phyloP scores from a whole-genome alignment of 1,139 yeast genomes.

The Geotrichum histeridarum region DNA sequence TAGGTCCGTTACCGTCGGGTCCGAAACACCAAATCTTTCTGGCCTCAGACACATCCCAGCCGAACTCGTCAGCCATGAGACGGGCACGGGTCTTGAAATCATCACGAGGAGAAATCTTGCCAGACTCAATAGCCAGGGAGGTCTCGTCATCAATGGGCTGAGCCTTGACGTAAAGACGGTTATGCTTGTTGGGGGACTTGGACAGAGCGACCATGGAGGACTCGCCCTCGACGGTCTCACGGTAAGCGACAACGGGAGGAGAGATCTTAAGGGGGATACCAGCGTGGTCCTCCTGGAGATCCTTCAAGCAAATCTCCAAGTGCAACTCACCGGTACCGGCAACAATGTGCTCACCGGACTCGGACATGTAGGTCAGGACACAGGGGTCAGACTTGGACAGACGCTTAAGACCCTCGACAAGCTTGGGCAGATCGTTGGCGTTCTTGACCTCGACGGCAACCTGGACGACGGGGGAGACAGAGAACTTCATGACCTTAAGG shows the following conservation, averaged over 20 bases:
- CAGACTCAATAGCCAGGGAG: slow-evolving; percentile 84
- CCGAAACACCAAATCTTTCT: slow-evolving; percentile 99
- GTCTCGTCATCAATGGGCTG: slow-evolving; percentile 94
- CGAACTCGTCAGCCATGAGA: slow-evolving; percentile 97
- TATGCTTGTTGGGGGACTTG: slow-evolving; percentile 99
- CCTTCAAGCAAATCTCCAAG: slow-evolving; percentile 94
- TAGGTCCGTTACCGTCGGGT: slow-evolving; percentile 99
- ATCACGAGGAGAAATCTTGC: slow-evolving; percentile 90
- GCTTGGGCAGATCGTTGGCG: slow-evolving; percentile 98
- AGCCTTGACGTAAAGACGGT: slow-evolving; percentile 98
- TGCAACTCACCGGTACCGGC: slow-evolving; percentile 99
- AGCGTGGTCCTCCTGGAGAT: slow-evolving; percentile 98
- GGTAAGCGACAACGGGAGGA: slow-evolving; percentile 97
- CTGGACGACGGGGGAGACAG: slow-evolving; percentile 99
- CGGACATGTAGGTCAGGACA: slow-evolving; percentile 81
- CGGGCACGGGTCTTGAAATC: slow-evolving; percentile 99
- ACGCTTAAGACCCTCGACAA: slow-evolving; percentile 99
- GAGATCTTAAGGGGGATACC: slow-evolving; percentile 98
- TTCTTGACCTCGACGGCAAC: slow-evolving; percentile 99
- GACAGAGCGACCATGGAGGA: slow-evolving; percentile 95
- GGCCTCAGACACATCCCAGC: slow-evolving; percentile 99
- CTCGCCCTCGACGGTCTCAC: slow-evolving; percentile 94
- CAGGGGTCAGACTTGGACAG: slow-evolving; percentile 99
- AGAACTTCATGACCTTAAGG: slow-evolving; percentile 99
- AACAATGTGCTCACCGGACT: slow-evolving; percentile 99